Conservation (phyloP, 2,329 filamentous ascomycete species). For the Fusarium clavum region DNA sequence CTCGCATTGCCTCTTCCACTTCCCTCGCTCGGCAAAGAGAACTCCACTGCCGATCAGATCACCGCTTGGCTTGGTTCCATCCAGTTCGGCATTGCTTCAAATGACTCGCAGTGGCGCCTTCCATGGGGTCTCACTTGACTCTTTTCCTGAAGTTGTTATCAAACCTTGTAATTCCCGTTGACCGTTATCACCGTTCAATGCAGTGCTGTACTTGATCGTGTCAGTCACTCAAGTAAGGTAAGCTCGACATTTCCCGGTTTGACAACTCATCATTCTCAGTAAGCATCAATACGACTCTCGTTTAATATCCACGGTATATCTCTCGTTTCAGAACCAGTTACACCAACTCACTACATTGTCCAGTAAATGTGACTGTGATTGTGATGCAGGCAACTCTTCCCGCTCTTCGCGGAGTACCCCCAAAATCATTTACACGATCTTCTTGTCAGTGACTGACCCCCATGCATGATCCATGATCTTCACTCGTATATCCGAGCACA, state of each 20-base stretch:
- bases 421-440: neutral
- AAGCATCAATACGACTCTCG: slow-evolving; percentile 9
- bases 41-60: slow-evolving; percentile 47
- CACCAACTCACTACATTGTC: slow-evolving; percentile 9
- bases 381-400: slow-evolving; percentile 18
- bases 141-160: neutral
- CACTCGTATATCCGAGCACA: slow-evolving; percentile 21
- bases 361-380: slow-evolving; percentile 5
- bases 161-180: neutral
- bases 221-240: slow-evolving; percentile 9
- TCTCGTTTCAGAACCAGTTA: slow-evolving; percentile 5
- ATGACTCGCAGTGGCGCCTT: slow-evolving; percentile 46
- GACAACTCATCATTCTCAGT: slow-evolving; percentile 27
- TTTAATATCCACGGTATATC: neutral
- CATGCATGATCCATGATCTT: slow-evolving; percentile 30
- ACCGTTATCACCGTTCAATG: slow-evolving; percentile 1
- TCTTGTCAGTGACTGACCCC: slow-evolving; percentile 6
- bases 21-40: slow-evolving; percentile 25
- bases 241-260: slow-evolving; percentile 11
- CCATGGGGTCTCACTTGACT: slow-evolving; percentile 12
- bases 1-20: neutral
- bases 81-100: slow-evolving; percentile 18
- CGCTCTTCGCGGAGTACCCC: too few relatives aligned
- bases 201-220: slow-evolving; percentile 1
- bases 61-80: slow-evolving; percentile 19